These are phyloP conservation scores for Bisporella sp. DNA, from an alignment of 2,329 filamentous ascomycete species.

Conservation along the genomic window DNA sequence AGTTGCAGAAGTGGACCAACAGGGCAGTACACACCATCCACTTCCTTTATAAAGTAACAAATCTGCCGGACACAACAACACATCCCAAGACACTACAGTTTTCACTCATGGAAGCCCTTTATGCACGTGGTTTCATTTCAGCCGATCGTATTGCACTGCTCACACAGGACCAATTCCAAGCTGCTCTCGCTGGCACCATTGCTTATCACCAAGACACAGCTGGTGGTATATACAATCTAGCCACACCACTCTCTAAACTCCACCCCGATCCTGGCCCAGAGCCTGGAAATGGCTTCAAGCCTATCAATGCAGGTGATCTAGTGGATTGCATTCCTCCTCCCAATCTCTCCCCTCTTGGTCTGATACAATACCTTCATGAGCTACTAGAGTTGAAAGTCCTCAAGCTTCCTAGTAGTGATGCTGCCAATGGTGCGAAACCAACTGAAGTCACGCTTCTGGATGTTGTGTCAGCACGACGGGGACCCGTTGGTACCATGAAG, in stretches of 20 bases:
- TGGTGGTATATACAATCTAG: background rate
- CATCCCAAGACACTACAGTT: too few species aligned
- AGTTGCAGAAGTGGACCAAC: too few species aligned
- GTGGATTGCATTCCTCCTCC: background rate
- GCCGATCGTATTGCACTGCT: background rate
- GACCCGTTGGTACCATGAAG: background rate
- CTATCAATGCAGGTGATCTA: background rate
- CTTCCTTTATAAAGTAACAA: too few species aligned
- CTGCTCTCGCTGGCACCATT: background rate
- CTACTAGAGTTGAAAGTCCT: too few species aligned
- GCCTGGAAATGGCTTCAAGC: background rate
- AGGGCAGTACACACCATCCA: too few species aligned
- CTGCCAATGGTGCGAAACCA: too few species aligned
- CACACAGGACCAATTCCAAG: background rate
- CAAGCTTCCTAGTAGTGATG: too few species aligned
- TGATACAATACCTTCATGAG: background rate
- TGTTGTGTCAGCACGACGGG: background rate
- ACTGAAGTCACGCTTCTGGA: background rate
- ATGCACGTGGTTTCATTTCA: conserved; percentile 1
- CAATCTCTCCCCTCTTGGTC: background rate
- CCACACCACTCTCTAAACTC: background rate
- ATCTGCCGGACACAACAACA: too few species aligned
- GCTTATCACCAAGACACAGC: background rate
- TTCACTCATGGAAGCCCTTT: conserved; percentile 3
- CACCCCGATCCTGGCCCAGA: background rate